phyloP scores from a whole-genome alignment of 2,329 filamentous ascomycete species.

The Trichothecium roseum region DNA sequence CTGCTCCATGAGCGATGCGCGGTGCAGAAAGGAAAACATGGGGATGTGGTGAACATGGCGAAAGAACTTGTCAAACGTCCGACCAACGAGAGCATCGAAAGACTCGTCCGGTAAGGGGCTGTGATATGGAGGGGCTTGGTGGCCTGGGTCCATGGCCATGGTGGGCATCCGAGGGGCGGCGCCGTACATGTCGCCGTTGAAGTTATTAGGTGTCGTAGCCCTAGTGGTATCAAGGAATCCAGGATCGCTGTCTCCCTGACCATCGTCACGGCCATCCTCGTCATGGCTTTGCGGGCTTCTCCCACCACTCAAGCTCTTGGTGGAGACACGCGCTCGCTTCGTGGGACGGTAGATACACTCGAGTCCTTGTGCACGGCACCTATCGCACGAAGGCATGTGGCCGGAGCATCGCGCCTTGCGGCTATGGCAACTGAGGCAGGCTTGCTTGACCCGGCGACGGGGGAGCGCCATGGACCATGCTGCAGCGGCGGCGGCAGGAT shows the following conservation, averaged over 20 bases:
- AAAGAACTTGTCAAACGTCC: constrained; percentile 47
- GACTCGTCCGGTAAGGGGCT: constrained; percentile 28
- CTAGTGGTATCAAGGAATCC: constrained; percentile 21
- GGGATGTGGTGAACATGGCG: constrained; percentile 49
- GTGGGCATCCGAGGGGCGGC: no score
- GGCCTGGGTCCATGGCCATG: no score
- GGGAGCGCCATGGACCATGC: constrained; percentile 34
- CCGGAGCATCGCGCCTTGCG: constrained; percentile 49
- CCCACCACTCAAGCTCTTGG: constrained; percentile 10
- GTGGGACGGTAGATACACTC: constrained; percentile 44
- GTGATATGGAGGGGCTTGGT: neutral
- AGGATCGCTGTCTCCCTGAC: constrained; percentile 22
- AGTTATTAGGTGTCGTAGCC: constrained; percentile 21
- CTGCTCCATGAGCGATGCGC: constrained; percentile 48
- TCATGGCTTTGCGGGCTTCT: constrained; percentile 23
- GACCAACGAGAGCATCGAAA: constrained; percentile 37
- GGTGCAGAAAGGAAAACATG: constrained; percentile 48
- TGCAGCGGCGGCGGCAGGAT: constrained; percentile 20
- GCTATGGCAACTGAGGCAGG: constrained; percentile 47
- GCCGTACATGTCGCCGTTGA: constrained; percentile 23
- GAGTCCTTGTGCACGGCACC: constrained; percentile 37
- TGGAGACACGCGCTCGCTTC: constrained; percentile 25
- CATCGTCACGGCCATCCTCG: constrained; percentile 19
- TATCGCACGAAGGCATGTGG: constrained; percentile 43
- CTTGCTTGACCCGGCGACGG: constrained; percentile 43